phyloP scores from a whole-genome alignment of 805 yeast species.

The Tetrapisispora nanseiensis region DNA sequence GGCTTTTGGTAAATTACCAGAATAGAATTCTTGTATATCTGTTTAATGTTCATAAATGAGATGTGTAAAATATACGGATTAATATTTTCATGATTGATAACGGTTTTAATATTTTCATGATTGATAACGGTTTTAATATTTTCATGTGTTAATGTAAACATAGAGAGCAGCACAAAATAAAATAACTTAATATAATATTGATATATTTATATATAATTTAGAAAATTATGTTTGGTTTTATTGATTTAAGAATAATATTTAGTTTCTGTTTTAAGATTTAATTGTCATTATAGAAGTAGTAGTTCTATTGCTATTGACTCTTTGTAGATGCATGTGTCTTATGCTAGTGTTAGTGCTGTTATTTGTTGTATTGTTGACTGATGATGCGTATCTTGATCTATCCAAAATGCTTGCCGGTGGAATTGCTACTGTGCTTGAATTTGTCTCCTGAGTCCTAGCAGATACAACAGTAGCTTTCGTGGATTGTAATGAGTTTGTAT shows the following conservation, averaged over 20 bases:
- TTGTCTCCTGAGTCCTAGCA: slow-evolving; percentile 36
- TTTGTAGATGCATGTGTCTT: slow-evolving; percentile 13
- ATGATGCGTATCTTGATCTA: slow-evolving; percentile 28
- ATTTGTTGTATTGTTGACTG: slow-evolving; percentile 1
- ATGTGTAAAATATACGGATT: neutral
- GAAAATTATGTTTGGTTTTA: too few relatives aligned
- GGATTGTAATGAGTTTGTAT: slow-evolving; percentile 27
- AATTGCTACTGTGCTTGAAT: slow-evolving; percentile 58
- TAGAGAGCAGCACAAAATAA: too few relatives aligned
- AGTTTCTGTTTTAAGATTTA: slow-evolving; percentile 6
- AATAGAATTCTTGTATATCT: neutral
- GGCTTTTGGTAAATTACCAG: slow-evolving; percentile 1
- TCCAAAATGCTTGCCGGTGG: slow-evolving; percentile 68
- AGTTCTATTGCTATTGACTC: slow-evolving; percentile 15
- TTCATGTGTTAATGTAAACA: too few relatives aligned
- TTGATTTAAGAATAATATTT: neutral
- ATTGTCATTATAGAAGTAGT: slow-evolving; percentile 13
- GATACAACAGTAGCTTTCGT: slow-evolving; percentile 30
- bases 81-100: too few relatives aligned
- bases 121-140: too few relatives aligned
- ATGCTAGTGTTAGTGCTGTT: slow-evolving; percentile 7
- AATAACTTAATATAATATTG: too few relatives aligned
- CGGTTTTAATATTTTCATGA: too few relatives aligned
- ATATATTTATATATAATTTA: too few relatives aligned
- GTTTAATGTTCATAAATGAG: neutral